Base-by-base conservation (phyloP, 306 rosid genomes). In the Gynostemma pentaphyllum region DNA sequence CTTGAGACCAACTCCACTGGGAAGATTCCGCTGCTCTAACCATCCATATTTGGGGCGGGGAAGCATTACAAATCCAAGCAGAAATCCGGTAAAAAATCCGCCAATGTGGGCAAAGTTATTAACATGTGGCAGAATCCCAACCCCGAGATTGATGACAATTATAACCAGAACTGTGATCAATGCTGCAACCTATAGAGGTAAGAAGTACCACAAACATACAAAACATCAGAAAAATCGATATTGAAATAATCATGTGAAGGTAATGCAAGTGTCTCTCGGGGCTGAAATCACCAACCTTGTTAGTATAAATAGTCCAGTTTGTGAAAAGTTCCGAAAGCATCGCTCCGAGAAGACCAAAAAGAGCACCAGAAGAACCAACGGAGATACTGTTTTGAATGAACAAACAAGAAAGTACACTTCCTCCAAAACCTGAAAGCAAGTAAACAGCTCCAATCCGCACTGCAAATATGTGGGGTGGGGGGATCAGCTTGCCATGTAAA, bases 291-390 rank as follows among this genome's bases (percentile, higher is more conserved):
- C 79, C 46, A 23, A 91, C 96, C 87, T 85, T 90, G 69, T 90
- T 85, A 63, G 85, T 54, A 67, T 87, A 91, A 34, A 87, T 83
- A 66, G 83, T 81, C 97, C 96, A 91, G 60, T 91, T 91, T 21
- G 97, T 87, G 40, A 91, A 51, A 59, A 91, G 95, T 56, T 91
- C 97, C 2, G 97, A 91, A 59, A 91, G 90, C 96, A 87, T 91
- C 50, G 96, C 96, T 74, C 97, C 96, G 64, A 91, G 97, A 66
- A 91, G 89, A 65, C 97, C 97, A 59, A 87, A 87, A 16, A 87
- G 87, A 24, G 95, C 89, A 15, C 97, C 95, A 16, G 97, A 91
- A 53, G 97, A 95, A 55, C 97, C 97, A 47, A 91, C 96, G 2
- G 96, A 87, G 59, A 87, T 85, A 75, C 64, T 83, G 71, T 77